Evolutionary conservation across 1,284 basidiomycete genomes (phyloP).

Genomic region (Malassezia yamatoensis): DNA sequence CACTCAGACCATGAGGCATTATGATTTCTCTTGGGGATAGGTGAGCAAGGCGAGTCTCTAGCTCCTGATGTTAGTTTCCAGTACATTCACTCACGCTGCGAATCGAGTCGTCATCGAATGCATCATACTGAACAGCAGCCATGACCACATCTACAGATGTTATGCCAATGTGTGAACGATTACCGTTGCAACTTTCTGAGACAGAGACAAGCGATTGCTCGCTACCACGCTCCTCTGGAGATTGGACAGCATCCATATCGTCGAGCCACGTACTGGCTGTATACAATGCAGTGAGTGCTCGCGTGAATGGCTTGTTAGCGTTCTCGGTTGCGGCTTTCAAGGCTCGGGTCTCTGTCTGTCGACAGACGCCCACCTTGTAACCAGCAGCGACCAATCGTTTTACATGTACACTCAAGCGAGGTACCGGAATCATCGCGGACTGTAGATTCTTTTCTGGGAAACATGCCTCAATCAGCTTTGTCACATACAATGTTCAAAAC

Average conservation of each 20-base stretch:
- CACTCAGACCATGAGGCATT: conserved; percentile 54
- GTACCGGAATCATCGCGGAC: conserved; percentile 70
- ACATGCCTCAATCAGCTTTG: conserved; percentile 50
- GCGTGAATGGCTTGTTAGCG: conserved; percentile 58
- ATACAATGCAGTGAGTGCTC: conserved; percentile 70
- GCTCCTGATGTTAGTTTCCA: conserved; percentile 17
- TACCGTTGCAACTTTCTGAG: conserved; percentile 59
- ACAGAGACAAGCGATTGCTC: conserved; percentile 49
- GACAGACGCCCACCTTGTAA: conserved; percentile 73
- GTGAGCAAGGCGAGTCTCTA: conserved; percentile 43
- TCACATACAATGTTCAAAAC: conserved; percentile 61
- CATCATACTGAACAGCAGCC: conserved; percentile 83
- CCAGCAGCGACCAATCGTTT: conserved; percentile 71
- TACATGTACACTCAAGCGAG: conserved; percentile 72
- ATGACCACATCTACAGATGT: conserved; percentile 74
- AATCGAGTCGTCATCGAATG: conserved; percentile 51
- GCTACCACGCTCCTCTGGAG: conserved; percentile 12
- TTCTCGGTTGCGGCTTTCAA: conserved; percentile 65
- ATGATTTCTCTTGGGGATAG: conserved; percentile 70
- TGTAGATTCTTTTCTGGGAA: conserved; percentile 69
- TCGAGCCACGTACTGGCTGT: conserved; percentile 77
- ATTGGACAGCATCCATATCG: conserved; percentile 54
- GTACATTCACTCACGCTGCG: conserved; percentile 14
- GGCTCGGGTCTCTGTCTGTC: conserved; percentile 85
- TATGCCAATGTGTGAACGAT: conserved; percentile 61